Evolutionary conservation across 106 monocot genomes (phyloP).

Genomic region (Allium sativum): DNA sequence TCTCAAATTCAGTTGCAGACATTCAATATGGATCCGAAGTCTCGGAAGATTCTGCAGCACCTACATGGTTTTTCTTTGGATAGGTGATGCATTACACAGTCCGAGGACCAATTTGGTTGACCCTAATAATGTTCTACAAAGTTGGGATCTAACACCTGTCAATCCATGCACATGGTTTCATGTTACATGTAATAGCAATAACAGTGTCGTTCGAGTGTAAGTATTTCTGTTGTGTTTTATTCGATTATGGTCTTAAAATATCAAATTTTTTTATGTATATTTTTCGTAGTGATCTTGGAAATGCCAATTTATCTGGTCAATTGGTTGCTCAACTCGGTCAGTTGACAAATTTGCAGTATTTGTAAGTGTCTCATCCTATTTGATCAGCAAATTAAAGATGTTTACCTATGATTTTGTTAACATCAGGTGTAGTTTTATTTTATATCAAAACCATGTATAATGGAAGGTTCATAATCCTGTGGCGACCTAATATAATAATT

Average conservation of each 20-base stretch:
- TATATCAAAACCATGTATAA: too few species aligned
- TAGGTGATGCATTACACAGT: conserved; percentile 69
- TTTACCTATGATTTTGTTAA: too few species aligned
- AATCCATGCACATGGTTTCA: conserved; percentile 88
- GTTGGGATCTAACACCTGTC: conserved; percentile 75
- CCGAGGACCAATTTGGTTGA: conserved; percentile 38
- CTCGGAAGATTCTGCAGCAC: background rate
- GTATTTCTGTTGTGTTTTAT: too few species aligned
- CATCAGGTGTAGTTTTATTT: too few species aligned
- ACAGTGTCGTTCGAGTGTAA: conserved; percentile 78
- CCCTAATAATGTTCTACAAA: conserved; percentile 58
- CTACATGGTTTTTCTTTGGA: conserved; percentile 6
- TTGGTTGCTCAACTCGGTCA: conserved; percentile 53
- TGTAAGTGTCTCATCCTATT: conserved; percentile 50
- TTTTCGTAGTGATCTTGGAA: conserved; percentile 58
- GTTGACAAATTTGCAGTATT: conserved; percentile 49
- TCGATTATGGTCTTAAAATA: too few species aligned
- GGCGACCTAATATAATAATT: too few species aligned
- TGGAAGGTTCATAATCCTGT: too few species aligned
- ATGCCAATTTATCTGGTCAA: conserved; percentile 51
- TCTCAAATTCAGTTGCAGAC: too few species aligned
- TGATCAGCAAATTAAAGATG: too few species aligned
- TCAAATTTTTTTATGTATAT: too few species aligned
- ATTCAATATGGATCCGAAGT: too few species aligned
- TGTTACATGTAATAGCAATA: conserved; percentile 64